phyloP scores from a whole-genome alignment of 2,329 filamentous ascomycete species.

The Ophiosphaerella narmari region DNA sequence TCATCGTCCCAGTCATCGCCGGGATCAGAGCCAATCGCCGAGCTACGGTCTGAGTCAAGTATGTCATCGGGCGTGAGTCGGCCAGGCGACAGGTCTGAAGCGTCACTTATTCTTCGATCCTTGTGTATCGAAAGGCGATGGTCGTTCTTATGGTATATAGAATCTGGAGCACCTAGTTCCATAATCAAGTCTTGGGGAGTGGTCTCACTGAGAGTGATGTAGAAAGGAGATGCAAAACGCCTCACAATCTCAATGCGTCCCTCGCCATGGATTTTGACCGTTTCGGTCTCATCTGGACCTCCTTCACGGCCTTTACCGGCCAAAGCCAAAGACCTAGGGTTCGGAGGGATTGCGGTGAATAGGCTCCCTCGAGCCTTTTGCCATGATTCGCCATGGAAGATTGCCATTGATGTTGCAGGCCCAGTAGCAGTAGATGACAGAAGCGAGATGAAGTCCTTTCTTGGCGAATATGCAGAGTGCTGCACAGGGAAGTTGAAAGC shows the following conservation, averaged over 20 bases:
- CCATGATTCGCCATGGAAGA: constrained; percentile 92
- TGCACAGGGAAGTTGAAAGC: constrained; percentile 88
- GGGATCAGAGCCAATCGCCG: constrained; percentile 41
- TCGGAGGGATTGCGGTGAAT: constrained; percentile 75
- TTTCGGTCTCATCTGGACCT: constrained; percentile 86
- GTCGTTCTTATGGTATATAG: constrained; percentile 90
- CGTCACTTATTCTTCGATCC: constrained; percentile 43
- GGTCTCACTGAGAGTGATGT: constrained; percentile 80
- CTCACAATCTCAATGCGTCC: constrained; percentile 79
- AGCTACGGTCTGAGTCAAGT: constrained; percentile 39
- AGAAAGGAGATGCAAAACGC: constrained; percentile 68
- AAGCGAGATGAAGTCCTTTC: constrained; percentile 81
- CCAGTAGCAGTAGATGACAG: constrained; percentile 78
- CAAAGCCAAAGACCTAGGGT: constrained; percentile 72
- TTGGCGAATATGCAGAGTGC: constrained; percentile 73
- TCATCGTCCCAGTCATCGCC: constrained; percentile 55
- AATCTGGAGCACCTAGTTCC: constrained; percentile 89
- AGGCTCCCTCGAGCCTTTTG: constrained; percentile 76
- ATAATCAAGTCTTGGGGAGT: constrained; percentile 90
- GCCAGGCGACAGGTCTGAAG: constrained; percentile 38
- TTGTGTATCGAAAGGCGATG: constrained; percentile 83
- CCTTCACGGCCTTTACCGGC: constrained; percentile 72
- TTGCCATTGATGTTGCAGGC: constrained; percentile 81
- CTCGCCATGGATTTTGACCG: constrained; percentile 76
- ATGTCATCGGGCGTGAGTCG: constrained; percentile 37